Evolutionary conservation across 2,329 filamentous ascomycete species (phyloP), one percentile per base, ranked within the genome.

Genomic region (Thielaviopsis euricoi): DNA sequence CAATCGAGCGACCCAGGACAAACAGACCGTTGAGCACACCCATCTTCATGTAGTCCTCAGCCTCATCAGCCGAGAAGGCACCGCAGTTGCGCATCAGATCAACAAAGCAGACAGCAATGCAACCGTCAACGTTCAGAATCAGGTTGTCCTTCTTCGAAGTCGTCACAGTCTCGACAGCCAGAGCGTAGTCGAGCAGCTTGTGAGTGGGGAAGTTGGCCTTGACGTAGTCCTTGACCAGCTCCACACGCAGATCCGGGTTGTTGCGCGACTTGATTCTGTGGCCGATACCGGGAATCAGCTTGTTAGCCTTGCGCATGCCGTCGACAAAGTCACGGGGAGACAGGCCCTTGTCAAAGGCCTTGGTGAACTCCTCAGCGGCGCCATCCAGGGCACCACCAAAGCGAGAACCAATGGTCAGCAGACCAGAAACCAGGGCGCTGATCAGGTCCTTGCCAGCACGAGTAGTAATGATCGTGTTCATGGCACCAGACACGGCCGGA

Each of bases 71-170:
- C 64, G 86, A 91, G 82, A 98, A 98, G 58, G 93, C 91, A 72
- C 93, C 93, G 71, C 90, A 95, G 82, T 95, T 95, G 74, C 93
- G 88, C 75, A 98, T 79, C 63, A 98, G 79, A 69, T 98, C 93
- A 64, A 98, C 90, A 70, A 98, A 98, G 85, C 90, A 96, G 71
- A 98, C 93, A 65, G 93, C 93, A 69, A 98, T 87, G 73, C 89
- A 95, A 67, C 93, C 93, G 70, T 97, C 93, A 61, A 98, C 93
- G 80, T 98, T 98, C 68, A 98, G 85, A 67, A 98, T 98, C 66
- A 98, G 83, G 81, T 97, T 98, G 78, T 98, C 93, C 82, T 98
- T 98, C 87, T 98, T 98, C 64, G 89, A 96, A 55, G 93, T 98
- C 58, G 93, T 98, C 64, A 98, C 93, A 12, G 87, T 87, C 82